These are phyloP conservation scores for Herpotrichia juniperi DNA, from an alignment of 2,329 filamentous ascomycete genomes.

Conservation along the genomic window DNA sequence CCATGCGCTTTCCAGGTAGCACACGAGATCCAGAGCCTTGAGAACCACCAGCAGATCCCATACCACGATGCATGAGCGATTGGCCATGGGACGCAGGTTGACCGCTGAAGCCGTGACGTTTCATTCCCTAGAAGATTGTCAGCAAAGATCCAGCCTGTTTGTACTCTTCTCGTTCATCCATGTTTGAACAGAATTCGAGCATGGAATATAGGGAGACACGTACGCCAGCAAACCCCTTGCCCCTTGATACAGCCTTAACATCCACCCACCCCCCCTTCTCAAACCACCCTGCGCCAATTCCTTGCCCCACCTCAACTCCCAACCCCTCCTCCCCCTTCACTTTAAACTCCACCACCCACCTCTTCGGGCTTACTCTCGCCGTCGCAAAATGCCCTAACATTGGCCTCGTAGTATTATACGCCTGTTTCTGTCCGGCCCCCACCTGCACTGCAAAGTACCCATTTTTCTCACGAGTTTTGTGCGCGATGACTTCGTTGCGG, in stretches of 20 bases:
- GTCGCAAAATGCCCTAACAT: slow-evolving; percentile 87
- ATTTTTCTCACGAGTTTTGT: slow-evolving; percentile 80
- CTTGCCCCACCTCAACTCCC: slow-evolving; percentile 73
- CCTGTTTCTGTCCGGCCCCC: slow-evolving; percentile 75
- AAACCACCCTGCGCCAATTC: slow-evolving; percentile 89
- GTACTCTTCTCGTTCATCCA: background rate
- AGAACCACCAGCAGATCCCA: slow-evolving; percentile 86
- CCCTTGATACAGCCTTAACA: slow-evolving; percentile 76
- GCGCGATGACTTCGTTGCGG: slow-evolving; percentile 84
- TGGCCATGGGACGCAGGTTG: slow-evolving; percentile 95
- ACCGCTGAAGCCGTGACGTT: slow-evolving; percentile 86
- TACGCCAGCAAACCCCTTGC: slow-evolving; percentile 89
- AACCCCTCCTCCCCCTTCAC: slow-evolving; percentile 77
- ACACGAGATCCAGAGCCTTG: slow-evolving; percentile 94
- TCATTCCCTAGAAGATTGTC: slow-evolving; percentile 72
- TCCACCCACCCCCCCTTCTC: slow-evolving; percentile 89
- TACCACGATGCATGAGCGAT: slow-evolving; percentile 89
- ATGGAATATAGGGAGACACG: slow-evolving; percentile 34
- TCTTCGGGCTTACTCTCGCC: slow-evolving; percentile 82
- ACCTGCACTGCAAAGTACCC: slow-evolving; percentile 96
- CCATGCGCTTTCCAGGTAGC: slow-evolving; percentile 96
- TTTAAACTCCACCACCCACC: slow-evolving; percentile 83
- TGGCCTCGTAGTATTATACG: slow-evolving; percentile 79
- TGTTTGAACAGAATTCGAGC: background rate
- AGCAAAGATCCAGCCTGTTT: background rate